Percentiles rank a stretch among this genome's conserved stretches.
phyloP scores from a whole-genome alignment of 805 yeast genomes.

The Saturnispora quitensis region DNA sequence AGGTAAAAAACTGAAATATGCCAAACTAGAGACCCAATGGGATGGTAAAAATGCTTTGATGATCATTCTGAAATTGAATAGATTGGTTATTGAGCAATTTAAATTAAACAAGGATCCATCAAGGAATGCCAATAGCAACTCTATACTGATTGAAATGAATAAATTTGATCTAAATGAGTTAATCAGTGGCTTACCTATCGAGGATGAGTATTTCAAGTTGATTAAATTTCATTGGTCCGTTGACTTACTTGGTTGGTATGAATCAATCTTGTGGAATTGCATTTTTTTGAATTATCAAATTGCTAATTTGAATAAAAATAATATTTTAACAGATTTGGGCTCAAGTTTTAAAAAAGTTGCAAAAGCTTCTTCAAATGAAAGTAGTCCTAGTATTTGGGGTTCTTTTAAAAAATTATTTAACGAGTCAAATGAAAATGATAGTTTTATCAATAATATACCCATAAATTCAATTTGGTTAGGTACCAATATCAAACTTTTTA shows the following conservation, averaged over 20 bases:
- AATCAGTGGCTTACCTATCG: slow-evolving; percentile 11
- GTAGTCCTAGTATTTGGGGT: slow-evolving; percentile 24
- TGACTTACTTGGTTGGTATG: slow-evolving; percentile 68
- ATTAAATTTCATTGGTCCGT: slow-evolving; percentile 55
- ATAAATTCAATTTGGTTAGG: slow-evolving; percentile 35
- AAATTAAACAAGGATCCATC: slow-evolving; percentile 18
- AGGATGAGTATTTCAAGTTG: slow-evolving; percentile 37
- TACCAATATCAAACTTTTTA: slow-evolving; percentile 37
- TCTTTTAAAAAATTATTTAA: slow-evolving; percentile 15
- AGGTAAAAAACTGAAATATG: slow-evolving; percentile 42
- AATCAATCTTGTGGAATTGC: slow-evolving; percentile 52
- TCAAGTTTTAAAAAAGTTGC: slow-evolving; percentile 25
- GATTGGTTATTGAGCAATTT: slow-evolving; percentile 3
- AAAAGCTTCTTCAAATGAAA: slow-evolving; percentile 13
- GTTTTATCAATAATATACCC: slow-evolving; percentile 12
- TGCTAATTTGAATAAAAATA: slow-evolving; percentile 17
- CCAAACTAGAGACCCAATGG: slow-evolving; percentile 45
- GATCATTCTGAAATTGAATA: slow-evolving; percentile 4
- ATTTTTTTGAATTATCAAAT: slow-evolving; percentile 37
- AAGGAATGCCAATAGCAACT: not conserved
- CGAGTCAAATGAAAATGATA: slow-evolving; percentile 5
- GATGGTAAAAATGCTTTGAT: slow-evolving; percentile 40
- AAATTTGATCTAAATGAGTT: slow-evolving; percentile 22
- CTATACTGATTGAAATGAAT: slow-evolving; percentile 34
- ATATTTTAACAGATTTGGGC: slow-evolving; percentile 29